These are phyloP conservation scores for Penicillium sp. DNA, from an alignment of 2,329 filamentous ascomycete species.

Conservation along the genomic window DNA sequence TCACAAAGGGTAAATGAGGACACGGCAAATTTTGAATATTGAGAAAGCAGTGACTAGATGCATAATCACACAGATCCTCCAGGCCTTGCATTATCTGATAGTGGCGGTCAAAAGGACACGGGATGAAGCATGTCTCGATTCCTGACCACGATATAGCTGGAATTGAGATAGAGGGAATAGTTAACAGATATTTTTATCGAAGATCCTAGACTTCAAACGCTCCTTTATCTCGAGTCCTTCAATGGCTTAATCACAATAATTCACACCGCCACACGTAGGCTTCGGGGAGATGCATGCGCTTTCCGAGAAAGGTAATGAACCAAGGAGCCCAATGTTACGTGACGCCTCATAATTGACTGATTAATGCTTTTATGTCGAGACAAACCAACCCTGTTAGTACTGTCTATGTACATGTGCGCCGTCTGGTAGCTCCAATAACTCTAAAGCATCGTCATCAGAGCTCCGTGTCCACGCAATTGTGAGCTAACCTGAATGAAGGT, in stretches of 20 bases:
- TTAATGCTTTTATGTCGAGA: no score
- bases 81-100: background rate
- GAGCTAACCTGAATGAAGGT: background rate
- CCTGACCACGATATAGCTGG: background rate
- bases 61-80: background rate
- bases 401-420: background rate
- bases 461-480: background rate
- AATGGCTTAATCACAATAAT: background rate
- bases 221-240: background rate
- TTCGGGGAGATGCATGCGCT: background rate
- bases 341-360: no score
- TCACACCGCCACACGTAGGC: background rate
- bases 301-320: background rate
- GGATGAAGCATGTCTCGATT: background rate
- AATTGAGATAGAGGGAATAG: background rate
- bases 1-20: slow-evolving; percentile 4
- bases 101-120: background rate
- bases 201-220: background rate
- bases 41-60: background rate
- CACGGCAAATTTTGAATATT: slow-evolving; percentile 5
- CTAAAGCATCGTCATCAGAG: background rate
- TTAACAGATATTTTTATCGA: background rate
- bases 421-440: background rate
- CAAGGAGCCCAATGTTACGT: background rate
- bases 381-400: background rate